Conservation (phyloP, 768 basidiomycete species). For the Tylopilus vinaceipallidus region DNA sequence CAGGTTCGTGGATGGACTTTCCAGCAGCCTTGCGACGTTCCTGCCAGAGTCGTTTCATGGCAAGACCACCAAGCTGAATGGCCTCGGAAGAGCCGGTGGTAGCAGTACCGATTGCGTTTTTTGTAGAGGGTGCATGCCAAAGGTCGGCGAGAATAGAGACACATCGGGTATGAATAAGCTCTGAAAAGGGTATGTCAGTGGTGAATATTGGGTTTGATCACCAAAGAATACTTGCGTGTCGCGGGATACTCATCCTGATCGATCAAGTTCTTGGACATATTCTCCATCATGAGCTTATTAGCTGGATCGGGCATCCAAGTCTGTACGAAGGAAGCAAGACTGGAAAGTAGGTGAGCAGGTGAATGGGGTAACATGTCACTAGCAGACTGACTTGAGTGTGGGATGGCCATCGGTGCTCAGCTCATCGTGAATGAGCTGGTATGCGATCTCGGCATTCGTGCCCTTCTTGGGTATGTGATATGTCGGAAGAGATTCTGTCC, state of each 20-base stretch:
- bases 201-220: neutral
- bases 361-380: neutral
- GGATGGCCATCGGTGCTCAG: constrained; percentile 54
- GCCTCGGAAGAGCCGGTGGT: constrained; percentile 73
- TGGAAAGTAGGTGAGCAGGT: constrained; percentile 13
- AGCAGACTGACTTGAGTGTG: constrained; percentile 41
- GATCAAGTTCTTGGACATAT: constrained; percentile 65
- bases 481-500: constrained; percentile 70
- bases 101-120: constrained; percentile 62
- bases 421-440: constrained; percentile 66
- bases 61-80: constrained; percentile 69
- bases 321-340: constrained; percentile 64
- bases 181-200: constrained; percentile 14
- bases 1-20: constrained; percentile 64
- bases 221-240: constrained; percentile 37
- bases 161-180: constrained; percentile 44
- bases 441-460: constrained; percentile 46
- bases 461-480: constrained; percentile 65
- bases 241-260: constrained; percentile 71
- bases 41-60: constrained; percentile 73
- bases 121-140: constrained; percentile 59
- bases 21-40: constrained; percentile 62
- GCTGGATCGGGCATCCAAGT: constrained; percentile 60
- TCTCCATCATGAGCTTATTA: constrained; percentile 59
- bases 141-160: constrained; percentile 62